These are phyloP conservation scores for Spirogloea muscicola DNA, from an alignment of 139 green algal genomes.

Conservation along the genomic window DNA sequence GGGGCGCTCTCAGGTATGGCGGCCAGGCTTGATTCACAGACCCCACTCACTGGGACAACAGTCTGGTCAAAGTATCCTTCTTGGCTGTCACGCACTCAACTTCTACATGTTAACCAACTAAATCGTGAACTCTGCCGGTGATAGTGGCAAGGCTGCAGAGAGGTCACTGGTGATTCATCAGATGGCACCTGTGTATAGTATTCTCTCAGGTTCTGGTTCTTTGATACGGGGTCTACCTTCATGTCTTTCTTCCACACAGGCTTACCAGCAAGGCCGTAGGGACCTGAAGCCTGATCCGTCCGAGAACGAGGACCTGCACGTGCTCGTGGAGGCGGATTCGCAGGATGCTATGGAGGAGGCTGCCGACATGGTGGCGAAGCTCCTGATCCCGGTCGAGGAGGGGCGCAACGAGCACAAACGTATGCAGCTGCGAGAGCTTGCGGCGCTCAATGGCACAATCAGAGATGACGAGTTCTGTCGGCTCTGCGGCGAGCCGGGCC, in stretches of 20 bases:
- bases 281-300: conserved; percentile 65
- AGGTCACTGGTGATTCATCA: no score
- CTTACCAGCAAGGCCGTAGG: not conserved
- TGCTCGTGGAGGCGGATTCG: conserved; percentile 89
- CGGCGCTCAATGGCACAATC: conserved; percentile 85
- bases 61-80: no score
- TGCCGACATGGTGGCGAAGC: conserved; percentile 73
- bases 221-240: no score
- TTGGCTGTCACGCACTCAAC: no score
- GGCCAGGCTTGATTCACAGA: no score
- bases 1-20: conserved; percentile 46
- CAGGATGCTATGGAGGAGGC: conserved; percentile 69
- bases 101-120: not conserved
- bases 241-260: not conserved
- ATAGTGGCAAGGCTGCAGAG: no score
- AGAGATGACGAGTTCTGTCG: conserved; percentile 66
- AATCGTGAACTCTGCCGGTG: no score
- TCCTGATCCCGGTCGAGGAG: conserved; percentile 82
- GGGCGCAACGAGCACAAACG: conserved; percentile 90
- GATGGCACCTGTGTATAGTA: no score
- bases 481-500: conserved; percentile 63
- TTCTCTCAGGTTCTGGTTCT: no score
- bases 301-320: conserved; percentile 97
- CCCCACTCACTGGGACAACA: no score
- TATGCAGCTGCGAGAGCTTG: conserved; percentile 86